Evolutionary conservation across 129 eudicot genomes (phyloP), one percentile per base, ranked within the genome.

Genomic region (Artemisia argyi): DNA sequence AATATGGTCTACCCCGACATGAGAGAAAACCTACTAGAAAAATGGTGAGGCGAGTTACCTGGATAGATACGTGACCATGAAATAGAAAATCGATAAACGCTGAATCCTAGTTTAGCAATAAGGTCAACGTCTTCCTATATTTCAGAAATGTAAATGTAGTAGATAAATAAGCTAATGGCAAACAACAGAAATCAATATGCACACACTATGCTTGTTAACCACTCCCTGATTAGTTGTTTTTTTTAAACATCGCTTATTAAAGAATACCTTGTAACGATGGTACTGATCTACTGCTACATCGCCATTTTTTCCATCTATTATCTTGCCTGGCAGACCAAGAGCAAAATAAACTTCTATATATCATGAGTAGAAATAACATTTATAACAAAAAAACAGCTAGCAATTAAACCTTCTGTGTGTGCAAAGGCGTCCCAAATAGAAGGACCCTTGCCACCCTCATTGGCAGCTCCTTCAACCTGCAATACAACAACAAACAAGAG

Each of bases 11-110:
- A 2, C 26, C 60, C 51, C 55, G 26, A 57, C 75, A 13, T 7
- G 53, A 55, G 52, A 55, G 14, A 58, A n/a, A 58, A 72, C 26
- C 26, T 24, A 24, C 2, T 64, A 59, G 20, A 55, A 16, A 13
- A 2, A 42, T n/a, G 26, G 9, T n/a, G n/a, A 62, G 6, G 28
- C 11, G 13, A n/a, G n/a, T 77, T 86, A 84, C 96, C 96, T 60
- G 92, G 89, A 80, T 79, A 89, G 56, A 89, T 89, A 48, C 92
- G 96, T 75, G 87, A 76, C 96, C 96, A 89, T 17, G 96, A 86
- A 76, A 89, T 80, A 24, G 96, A 89, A 78, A 89, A 89, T 14
- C 96, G 86, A 60, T 89, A 84, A 44, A 88, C 86, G 46, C 80
- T 61, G 78, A 89, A 86, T 68, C 96, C 92, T 85, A 89, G 53